Evolutionary conservation across 208 protist genomes (phyloP), one percentile per base, ranked within the genome.

Genomic region (Trypanosoma melophagium): DNA sequence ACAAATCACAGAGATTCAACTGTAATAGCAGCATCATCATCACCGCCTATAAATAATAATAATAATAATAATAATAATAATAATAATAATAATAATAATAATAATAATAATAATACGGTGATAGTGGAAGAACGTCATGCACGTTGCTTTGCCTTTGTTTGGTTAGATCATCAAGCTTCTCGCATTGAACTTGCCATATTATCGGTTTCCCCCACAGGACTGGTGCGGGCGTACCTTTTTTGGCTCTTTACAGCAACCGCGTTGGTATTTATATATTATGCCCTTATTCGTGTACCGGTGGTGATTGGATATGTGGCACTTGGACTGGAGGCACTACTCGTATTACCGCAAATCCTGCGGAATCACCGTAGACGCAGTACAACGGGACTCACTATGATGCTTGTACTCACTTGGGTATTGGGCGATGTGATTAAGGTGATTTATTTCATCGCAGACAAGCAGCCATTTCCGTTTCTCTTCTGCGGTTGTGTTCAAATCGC

Each of bases 281-380:
- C 60, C 38, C 12, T 24, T 25, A 54, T 62, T 12, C 8, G 51
- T 31, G 62, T 62, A 12, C 56, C 63, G 21, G 50, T 65, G 12
- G 61, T 90, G 22, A 76, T 93, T 14, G 90, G 90, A 16, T 95
- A 92, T 75, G 7, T 70, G 8, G 71, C 90, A 1, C 71, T 95
- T 12, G 69, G 76, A 31, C 74, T 91, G 21, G 87, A 95, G 63
- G 71, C 87, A 14, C 60, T 82, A 44, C 67, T 95, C 19, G 76
- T 92, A 24, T 2, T 89, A 10, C 90, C 90, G 31, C 90, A 95
- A 64, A 89, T 93, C 41, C 59, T 93, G n/a, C 77, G 70, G 14
- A 93, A 95, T 63, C 63, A 79, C 9, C 75, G 84, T n/a, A 74
- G 84, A 17, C 55, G 69, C 41, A 87, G 74, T 54, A 93, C 87